These are phyloP conservation scores for Lunularia cruciata DNA, from an alignment of 225 moss, liverwort and hornwort species.

Conservation along the genomic window DNA sequence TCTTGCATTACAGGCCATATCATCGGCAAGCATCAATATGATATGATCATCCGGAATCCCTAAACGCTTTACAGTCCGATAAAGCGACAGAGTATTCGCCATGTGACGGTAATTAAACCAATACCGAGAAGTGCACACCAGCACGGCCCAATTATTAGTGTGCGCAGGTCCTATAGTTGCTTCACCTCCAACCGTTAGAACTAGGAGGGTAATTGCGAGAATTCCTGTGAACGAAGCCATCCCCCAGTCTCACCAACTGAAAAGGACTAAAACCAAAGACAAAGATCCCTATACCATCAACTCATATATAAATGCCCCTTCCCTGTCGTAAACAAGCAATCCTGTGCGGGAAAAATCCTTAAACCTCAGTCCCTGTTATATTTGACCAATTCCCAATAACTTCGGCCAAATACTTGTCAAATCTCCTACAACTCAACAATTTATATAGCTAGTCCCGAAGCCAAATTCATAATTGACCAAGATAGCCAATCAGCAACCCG, in stretches of 20 bases:
- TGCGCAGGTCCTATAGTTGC: constrained; percentile 49
- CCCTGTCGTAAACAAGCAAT: no score
- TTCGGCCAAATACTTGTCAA: no score
- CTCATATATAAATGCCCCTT: no score
- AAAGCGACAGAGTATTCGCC: constrained; percentile 94
- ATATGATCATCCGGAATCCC: constrained; percentile 94
- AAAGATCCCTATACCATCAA: no score
- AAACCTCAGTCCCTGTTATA: no score
- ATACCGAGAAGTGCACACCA: constrained; percentile 93
- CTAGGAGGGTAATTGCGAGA: constrained; percentile 3
- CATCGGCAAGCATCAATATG: constrained; percentile 97
- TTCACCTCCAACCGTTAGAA: constrained; percentile 22
- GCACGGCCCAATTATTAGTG: constrained; percentile 96
- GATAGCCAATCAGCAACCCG: no score
- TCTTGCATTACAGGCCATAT: constrained; percentile 89
- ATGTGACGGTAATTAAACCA: constrained; percentile 96
- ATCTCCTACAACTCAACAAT: no score
- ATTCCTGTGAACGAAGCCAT: background rate
- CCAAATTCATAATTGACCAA: no score
- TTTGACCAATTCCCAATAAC: no score
- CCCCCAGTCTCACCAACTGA: background rate
- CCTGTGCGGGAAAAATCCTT: no score
- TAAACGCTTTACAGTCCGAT: constrained; percentile 94
- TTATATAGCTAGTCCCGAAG: no score
- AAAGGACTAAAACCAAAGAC: no score